Base-by-base conservation (phyloP, 164 flowering plant genomes). In the Saururus chinensis region DNA sequence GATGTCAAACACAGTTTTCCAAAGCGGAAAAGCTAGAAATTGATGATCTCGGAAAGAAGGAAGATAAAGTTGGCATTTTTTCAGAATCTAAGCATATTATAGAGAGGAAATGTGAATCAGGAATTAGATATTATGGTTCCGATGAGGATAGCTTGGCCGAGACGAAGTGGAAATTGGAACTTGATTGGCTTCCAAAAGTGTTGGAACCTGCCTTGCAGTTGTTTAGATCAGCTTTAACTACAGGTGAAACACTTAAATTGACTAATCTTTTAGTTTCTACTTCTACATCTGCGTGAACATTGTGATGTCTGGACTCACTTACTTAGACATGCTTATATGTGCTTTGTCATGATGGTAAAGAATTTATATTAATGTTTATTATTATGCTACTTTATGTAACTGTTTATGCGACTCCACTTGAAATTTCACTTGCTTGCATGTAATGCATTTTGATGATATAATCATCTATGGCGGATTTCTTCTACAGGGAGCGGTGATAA, bases 161-260 rank as follows among this genome's bases (percentile, higher is more conserved):
- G 57, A 70, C 63, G 51, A 90, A 80, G 72, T 80, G 91, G 92
- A 87, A 57, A 42, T 53, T 81, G 35, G 97, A 93, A 74, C 81
- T 83, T 72, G 88, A 80, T 62, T 93, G 95, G 98, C 82, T 92
- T n/a, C 66, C 84, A 0, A 89, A 81, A 68, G 95, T 89, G 48
- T 80, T 93, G 55, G 96, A 89, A 71, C 98, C 97, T 26, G 97
- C 97, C 20, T 66, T 90, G 66, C 86, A 88, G 71, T 59, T 93
- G 69, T 87, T 72, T 66, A 79, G 76, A 70, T 68, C 87, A 87
- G 91, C 95, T 60, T 59, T 90, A 61, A 84, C 92, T 19, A 59
- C 87, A 85, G 98, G 98, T 89, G 48, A 63, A 53, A 24, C 59
- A 51, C 51, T 64, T 30, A 53, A 22, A 16, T 59, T 59, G 19